Evolutionary conservation across 2,329 filamentous ascomycete genomes (phyloP), one percentile per base, ranked within the genome.

Genomic region (Verticillium dahliae): DNA sequence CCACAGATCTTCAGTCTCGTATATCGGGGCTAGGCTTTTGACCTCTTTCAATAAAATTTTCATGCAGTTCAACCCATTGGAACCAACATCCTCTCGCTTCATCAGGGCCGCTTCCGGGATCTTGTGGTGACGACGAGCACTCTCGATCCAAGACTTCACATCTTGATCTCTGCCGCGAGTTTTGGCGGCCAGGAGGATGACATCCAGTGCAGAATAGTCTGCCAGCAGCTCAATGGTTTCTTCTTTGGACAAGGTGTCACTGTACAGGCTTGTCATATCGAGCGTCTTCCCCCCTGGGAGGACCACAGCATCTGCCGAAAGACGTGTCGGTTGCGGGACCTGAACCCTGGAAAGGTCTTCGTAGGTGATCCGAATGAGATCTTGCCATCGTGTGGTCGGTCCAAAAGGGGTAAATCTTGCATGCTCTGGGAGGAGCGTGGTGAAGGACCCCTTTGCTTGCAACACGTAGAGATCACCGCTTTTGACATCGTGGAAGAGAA

Each of bases 381-480:
- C n/a, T 45, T 15, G n/a, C 58, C 58, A 60, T 60, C 54, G 18
- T 14, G 58, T 54, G 6, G 58, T 37, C 33, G 33, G 18, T 18
- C 37, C 58, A 55, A 60, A 60, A 4, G 54, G 50, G 10, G 59
- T 35, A 41, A 27, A 55, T 22, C n/a, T 31, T 27, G 59, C 22
- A 34, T 62, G 63, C 35, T 57, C 54, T 59, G 61, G 52, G 63
- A 57, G 58, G 37, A 31, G 50, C 54, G 45, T 52, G 61, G 45
- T 31, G 45, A 69, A 69, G 41, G 62, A 58, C 11, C 67, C 67
- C 22, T 67, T 69, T 31, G 65, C 62, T 7, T 64, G 66, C 38
- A 69, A 57, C 6, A 68, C 57, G 14, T 62, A 58, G 5, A 64
- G 37, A 1, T 67, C 60, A 11, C 41, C 50, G 31, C n/a, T 55